Evolutionary conservation across 208 protist genomes (phyloP).

Genomic region (Trypanosomatidae sp.): DNA sequence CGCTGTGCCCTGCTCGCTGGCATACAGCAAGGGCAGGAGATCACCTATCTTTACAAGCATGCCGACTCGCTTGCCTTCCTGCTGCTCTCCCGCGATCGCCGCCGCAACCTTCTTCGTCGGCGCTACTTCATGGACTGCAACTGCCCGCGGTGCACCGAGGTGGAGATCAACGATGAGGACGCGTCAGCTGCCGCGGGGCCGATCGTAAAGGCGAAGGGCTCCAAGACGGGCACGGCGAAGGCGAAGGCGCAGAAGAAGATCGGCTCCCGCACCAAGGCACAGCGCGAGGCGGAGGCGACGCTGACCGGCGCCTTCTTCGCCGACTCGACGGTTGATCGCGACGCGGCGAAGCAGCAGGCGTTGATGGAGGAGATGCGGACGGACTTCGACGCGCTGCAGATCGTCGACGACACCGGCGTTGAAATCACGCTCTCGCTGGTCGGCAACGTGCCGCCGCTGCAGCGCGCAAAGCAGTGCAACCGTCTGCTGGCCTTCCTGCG

Average conservation of each 20-base stretch:
- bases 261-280: conserved; percentile 7
- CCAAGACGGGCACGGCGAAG: conserved; percentile 2
- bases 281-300: conserved; percentile 35
- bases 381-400: conserved; percentile 41
- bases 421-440: conserved; percentile 35
- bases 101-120: conserved; percentile 31
- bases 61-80: conserved; percentile 52
- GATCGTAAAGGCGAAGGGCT: background rate
- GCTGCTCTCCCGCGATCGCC: conserved; percentile 46
- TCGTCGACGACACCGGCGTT: conserved; percentile 42
- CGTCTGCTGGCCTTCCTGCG: conserved; percentile 41
- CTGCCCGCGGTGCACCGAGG: conserved; percentile 41
- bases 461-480: conserved; percentile 46
- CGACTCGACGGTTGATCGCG: conserved; percentile 38
- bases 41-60: conserved; percentile 46
- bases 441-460: conserved; percentile 41
- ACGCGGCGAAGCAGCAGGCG: conserved; percentile 27
- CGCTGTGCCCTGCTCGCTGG: conserved; percentile 36
- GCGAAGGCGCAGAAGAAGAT: conserved; percentile 12
- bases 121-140: conserved; percentile 48
- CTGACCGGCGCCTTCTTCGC: conserved; percentile 50
- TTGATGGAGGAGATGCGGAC: conserved; percentile 38
- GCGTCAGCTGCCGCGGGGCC: background rate
- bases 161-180: background rate
- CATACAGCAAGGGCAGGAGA: conserved; percentile 36